Evolutionary conservation across 345 rosid genomes (phyloP), one percentile per base, ranked within the genome.

Genomic region (Excoecaria cochinchinensis): DNA sequence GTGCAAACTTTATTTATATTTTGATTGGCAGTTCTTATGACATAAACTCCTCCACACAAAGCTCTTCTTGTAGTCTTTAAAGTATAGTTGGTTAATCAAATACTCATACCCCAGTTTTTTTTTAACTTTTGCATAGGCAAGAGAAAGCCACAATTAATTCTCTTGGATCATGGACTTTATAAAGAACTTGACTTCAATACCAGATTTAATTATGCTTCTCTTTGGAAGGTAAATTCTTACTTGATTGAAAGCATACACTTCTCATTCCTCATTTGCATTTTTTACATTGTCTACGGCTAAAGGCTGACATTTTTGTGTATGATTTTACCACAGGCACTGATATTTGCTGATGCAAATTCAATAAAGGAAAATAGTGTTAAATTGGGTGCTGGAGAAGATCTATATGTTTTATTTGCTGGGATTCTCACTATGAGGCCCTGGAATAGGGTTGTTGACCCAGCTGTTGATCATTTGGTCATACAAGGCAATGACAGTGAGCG

Each of bases 351-450:
- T 82, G 96, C 89, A 51, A 89, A 87, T 21, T 92, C 91, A 73
- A 95, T 95, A 71, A 95, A 88, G 85, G 90, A 89, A 80, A 87
- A 91, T 76, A 86, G 99, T 59, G 83, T 86, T 56, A 92, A 92
- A 74, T 79, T 95, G 78, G 97, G 99, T 66, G 97, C 97, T 42
- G 99, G 99, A 68, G 99, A 92, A 57, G 97, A 95, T 80, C 87
- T 95, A 53, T 91, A 88, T 79, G 91, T 77, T 1, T 80, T 95
- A 1, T 95, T 95, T 77, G 97, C 97, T 0, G 97, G 97, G 57
- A 84, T 95, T 83, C 91, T 95, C 74, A 95, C 99, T 24, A 90
- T 92, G 97, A 87, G 91, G 59, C 97, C 99, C 12, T 92, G 99
- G 97, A 90, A 91, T 65, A 89, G 89, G 85, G 97, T 95, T 70